A percentile compares a stretch with the other conserved stretches of the same genome.
Evolutionary conservation across 805 yeast genomes (phyloP).

Genomic region (Spathaspora arborariae): DNA sequence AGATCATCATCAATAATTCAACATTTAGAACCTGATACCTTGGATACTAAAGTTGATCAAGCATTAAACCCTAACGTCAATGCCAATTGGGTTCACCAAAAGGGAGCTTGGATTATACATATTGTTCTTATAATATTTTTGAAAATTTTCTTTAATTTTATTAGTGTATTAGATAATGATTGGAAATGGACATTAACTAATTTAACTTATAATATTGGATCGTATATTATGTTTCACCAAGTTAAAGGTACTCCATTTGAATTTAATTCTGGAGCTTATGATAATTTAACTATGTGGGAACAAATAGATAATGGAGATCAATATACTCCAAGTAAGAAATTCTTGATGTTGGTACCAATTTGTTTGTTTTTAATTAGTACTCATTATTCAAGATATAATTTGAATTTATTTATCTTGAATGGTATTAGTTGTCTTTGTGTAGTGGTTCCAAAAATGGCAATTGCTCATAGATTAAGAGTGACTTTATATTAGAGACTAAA

Average conservation of each 20-base stretch:
- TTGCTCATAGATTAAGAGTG: slow-evolving; percentile 74
- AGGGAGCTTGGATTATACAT: slow-evolving; percentile 96
- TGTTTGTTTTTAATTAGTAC: slow-evolving; percentile 80
- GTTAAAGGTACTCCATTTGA: slow-evolving; percentile 98
- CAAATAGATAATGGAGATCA: slow-evolving; percentile 95
- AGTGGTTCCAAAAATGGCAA: slow-evolving; percentile 88
- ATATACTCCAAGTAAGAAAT: slow-evolving; percentile 94
- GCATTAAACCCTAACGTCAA: slow-evolving; percentile 83
- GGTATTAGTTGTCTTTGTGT: slow-evolving; percentile 79
- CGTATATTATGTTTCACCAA: slow-evolving; percentile 93
- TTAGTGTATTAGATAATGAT: slow-evolving; percentile 78
- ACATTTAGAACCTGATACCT: slow-evolving; percentile 88
- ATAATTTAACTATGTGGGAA: slow-evolving; percentile 97
- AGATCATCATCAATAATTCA: slow-evolving; percentile 87
- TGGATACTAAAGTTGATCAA: slow-evolving; percentile 91
- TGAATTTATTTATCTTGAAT: slow-evolving; percentile 74
- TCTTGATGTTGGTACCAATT: slow-evolving; percentile 89
- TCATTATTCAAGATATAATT: slow-evolving; percentile 84
- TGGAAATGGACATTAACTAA: slow-evolving; percentile 94
- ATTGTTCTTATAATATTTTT: slow-evolving; percentile 73
- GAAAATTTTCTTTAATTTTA: slow-evolving; percentile 70
- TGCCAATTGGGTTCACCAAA: slow-evolving; percentile 93
- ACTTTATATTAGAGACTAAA: slow-evolving; percentile 25
- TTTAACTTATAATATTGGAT: slow-evolving; percentile 82
- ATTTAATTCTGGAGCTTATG: slow-evolving; percentile 94